Evolutionary conservation across 2,329 filamentous ascomycete genomes (phyloP).

Genomic region (Talaromyces sp.): DNA sequence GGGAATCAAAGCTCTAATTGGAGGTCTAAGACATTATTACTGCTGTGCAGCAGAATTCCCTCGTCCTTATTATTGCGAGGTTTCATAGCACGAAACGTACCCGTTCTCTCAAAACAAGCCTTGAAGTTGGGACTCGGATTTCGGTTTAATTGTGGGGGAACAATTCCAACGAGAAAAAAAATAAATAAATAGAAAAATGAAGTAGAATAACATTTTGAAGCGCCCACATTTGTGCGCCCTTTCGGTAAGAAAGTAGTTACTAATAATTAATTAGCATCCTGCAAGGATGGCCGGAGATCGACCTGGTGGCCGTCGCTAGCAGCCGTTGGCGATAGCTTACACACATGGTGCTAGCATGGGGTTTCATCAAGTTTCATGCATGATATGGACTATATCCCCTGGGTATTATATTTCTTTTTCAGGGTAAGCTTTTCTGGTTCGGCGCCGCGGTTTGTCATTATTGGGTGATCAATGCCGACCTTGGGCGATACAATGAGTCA

Average conservation of each 20-base stretch:
- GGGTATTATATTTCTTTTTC: neutral
- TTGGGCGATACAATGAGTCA: neutral
- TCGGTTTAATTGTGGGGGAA: neutral
- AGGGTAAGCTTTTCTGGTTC: neutral
- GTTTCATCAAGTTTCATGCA: neutral
- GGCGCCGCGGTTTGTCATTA: neutral
- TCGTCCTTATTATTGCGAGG: neutral
- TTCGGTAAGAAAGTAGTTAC: neutral
- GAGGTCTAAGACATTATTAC: neutral
- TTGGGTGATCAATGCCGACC: neutral
- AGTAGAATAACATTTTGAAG: neutral
- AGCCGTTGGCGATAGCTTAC: neutral
- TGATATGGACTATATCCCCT: neutral
- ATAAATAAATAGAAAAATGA: neutral
- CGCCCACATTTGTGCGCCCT: neutral
- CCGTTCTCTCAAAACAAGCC: neutral
- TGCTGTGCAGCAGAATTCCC: neutral
- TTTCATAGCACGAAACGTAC: neutral
- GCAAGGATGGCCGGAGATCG: neutral
- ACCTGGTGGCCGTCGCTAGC: neutral
- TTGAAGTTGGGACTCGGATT: neutral
- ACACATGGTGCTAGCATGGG: neutral
- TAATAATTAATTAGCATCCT: neutral
- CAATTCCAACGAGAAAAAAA: neutral
- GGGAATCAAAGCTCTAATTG: neutral